phyloP scores from a whole-genome alignment of 1,139 yeast genomes.

The Yamadazyma jaroonii region DNA sequence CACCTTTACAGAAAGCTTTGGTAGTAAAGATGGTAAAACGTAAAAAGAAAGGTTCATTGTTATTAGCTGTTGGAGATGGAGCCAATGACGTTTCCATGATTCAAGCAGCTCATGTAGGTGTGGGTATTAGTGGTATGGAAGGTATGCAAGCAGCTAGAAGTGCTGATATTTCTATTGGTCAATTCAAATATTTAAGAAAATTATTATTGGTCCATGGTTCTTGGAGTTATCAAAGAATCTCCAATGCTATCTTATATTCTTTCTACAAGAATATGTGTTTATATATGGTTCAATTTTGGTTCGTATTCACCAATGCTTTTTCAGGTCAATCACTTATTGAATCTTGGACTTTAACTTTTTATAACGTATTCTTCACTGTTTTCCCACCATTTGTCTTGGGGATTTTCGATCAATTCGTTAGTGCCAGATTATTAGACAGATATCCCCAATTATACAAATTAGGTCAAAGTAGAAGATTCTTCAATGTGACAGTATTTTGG shows the following conservation, averaged over 20 bases:
- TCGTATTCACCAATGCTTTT: slow-evolving; percentile 84
- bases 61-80: slow-evolving; percentile 96
- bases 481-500: slow-evolving; percentile 93
- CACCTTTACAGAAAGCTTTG: slow-evolving; percentile 95
- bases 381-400: slow-evolving; percentile 96
- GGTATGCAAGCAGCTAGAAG: slow-evolving; percentile 99
- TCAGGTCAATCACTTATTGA: slow-evolving; percentile 96
- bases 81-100: slow-evolving; percentile 99
- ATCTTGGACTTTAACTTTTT: slow-evolving; percentile 96
- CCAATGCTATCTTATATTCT: slow-evolving; percentile 88
- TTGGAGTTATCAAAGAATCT: slow-evolving; percentile 95
- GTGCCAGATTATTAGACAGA: slow-evolving; percentile 82
- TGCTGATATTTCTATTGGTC: slow-evolving; percentile 97
- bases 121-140: slow-evolving; percentile 98
- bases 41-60: slow-evolving; percentile 56
- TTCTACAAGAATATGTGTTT: slow-evolving; percentile 94
- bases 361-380: slow-evolving; percentile 94
- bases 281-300: slow-evolving; percentile 99
- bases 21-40: slow-evolving; percentile 85
- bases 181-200: slow-evolving; percentile 81
- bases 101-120: slow-evolving; percentile 96
- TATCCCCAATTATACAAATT: slow-evolving; percentile 91
- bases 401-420: slow-evolving; percentile 93
- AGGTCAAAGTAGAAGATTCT: slow-evolving; percentile 85
- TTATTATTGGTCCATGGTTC: slow-evolving; percentile 90